Base-by-base conservation (phyloP, 2,329 filamentous ascomycete genomes). In the Exophiala oligosperma region DNA sequence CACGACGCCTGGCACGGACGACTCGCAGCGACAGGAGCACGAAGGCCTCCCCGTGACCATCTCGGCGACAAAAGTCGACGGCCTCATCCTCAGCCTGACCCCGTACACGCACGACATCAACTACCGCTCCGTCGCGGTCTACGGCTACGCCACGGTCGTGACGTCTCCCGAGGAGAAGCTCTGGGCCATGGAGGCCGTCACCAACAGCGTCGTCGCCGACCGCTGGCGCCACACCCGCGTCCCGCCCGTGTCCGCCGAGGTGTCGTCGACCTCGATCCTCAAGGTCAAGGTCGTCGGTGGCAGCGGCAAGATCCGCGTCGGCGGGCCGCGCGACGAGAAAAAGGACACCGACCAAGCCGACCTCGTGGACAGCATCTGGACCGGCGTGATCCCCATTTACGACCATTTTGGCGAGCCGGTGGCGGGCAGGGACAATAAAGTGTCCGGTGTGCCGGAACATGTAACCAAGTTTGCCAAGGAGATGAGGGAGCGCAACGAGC, bases 81-180 rank as follows among this genome's bases (percentile, higher is more conserved):
- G 90, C 38, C 79, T 93, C 48, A 85, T 95, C 12, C 84, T 96
- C 26, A 83, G 89, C 17, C 81, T 94, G 9, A 91, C 90, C 0
- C 88, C 91, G 14, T 88, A 90, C 76, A 84, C 83, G 58, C 90
- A 95, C 77, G 89, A 84, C 76, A 92, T 91, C 78, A 93, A 95
- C 77, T 95, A 93, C 77, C 89, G 90, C 63, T 90, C 86, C 49
- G 89, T 88, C 14, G 77, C 91, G 5, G 78, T 93, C 6, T 91
- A 92, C 69, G 92, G 91, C 1, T 83, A 86, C 70, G 91, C 88
- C 0, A 78, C 73, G 4, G 72, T 88, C 2, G 89, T 95, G 7
- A 82, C 83, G 1, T 84, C 89, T 61, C 71, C 74, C 0, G 82
- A 79, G 2, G 91, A 95, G 76, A 89, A 90, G 70, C 72, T 90